Evolutionary conservation across 495 filamentous ascomycete species (phyloP).

Genomic region (Trichoderma reesei): DNA sequence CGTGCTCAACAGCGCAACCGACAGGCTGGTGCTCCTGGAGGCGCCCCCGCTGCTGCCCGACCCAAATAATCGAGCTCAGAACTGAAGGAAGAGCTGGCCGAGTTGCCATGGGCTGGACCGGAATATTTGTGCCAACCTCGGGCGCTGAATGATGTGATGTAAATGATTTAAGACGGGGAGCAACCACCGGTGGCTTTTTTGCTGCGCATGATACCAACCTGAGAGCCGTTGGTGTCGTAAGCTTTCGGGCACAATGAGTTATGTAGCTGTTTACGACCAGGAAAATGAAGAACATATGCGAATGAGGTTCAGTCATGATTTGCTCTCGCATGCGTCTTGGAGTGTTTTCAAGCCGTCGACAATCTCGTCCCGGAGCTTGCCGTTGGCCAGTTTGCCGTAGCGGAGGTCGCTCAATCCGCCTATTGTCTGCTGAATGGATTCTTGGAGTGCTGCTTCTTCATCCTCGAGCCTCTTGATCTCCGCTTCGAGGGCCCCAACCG

Average conservation of each 20-base stretch:
- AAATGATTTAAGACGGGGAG: background rate
- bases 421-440: constrained; percentile 51
- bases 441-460: constrained; percentile 51
- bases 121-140: background rate
- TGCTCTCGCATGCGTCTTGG: constrained; percentile 50
- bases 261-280: constrained; percentile 10
- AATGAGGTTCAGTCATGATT: constrained; percentile 23
- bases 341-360: constrained; percentile 53
- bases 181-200: background rate
- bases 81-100: background rate
- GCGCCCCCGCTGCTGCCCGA: constrained; percentile 14
- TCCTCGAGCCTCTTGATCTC: constrained; percentile 54
- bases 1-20: constrained; percentile 25
- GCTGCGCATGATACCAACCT: constrained; percentile 10
- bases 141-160: background rate
- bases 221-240: constrained; percentile 11
- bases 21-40: constrained; percentile 13
- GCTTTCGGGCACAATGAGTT: constrained; percentile 12
- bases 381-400: constrained; percentile 63
- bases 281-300: constrained; percentile 5
- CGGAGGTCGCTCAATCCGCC: constrained; percentile 72
- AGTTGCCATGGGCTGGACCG: background rate
- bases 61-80: background rate
- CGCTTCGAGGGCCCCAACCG: constrained; percentile 52
- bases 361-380: constrained; percentile 48